Conservation (phyloP, 1,284 basidiomycete genomes). For the Boletus chippewaensis region DNA sequence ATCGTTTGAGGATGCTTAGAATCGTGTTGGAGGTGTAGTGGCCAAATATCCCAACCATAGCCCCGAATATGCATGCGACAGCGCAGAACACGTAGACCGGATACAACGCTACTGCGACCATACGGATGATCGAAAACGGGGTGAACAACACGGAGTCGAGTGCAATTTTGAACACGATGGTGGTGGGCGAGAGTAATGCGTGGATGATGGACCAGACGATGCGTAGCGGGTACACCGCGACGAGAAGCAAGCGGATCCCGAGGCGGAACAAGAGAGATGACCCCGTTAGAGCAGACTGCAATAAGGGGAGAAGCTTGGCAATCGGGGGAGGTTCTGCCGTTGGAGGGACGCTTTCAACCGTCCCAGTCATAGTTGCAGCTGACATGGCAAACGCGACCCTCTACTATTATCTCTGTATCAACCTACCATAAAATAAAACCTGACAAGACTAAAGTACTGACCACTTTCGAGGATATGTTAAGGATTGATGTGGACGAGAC, state of each 20-base stretch:
- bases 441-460: neutral
- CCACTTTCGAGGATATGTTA: neutral
- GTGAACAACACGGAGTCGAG: constrained; percentile 39
- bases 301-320: constrained; percentile 20
- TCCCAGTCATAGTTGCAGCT: neutral
- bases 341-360: constrained; percentile 1
- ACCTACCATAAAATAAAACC: neutral
- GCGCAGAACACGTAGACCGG: constrained; percentile 59
- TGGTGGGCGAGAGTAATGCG: constrained; percentile 47
- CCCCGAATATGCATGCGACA: constrained; percentile 50
- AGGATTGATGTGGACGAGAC: neutral
- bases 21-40: constrained; percentile 27
- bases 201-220: constrained; percentile 35
- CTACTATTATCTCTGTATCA: neutral
- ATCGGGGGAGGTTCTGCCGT: constrained; percentile 22
- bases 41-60: constrained; percentile 43
- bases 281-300: constrained; percentile 12
- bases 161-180: constrained; percentile 39
- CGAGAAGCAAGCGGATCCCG: constrained; percentile 16
- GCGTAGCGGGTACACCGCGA: constrained; percentile 29
- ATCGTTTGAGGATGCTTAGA: constrained; percentile 10
- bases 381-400: constrained; percentile 8
- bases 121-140: constrained; percentile 40
- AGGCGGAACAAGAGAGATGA: constrained; percentile 15
- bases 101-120: constrained; percentile 43